Evolutionary conservation across 1,284 basidiomycete genomes (phyloP), one percentile per base, ranked within the genome.

Genomic region (Tilletia caries): DNA sequence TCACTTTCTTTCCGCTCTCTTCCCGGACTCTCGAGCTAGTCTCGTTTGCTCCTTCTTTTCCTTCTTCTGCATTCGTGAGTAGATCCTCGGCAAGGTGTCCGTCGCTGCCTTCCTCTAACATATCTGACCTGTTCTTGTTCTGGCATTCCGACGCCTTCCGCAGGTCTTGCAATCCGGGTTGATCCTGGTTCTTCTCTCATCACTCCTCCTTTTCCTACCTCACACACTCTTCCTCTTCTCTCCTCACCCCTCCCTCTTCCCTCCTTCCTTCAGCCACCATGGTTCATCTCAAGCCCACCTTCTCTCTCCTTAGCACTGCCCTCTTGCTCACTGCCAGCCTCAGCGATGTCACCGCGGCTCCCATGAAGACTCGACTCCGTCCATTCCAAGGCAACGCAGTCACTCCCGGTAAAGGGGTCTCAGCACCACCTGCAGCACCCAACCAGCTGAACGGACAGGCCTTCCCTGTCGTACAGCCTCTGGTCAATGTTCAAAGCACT

Each of bases 141-240:
- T 27, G 12, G n/a, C n/a, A n/a, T n/a, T n/a, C n/a, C n/a, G n/a
- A n/a, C 29, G 23, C 23, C 3, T 8, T 29, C 6, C 23, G 5
- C 52, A 54, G 52, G 25, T 54, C 29, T 54, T 54, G 18, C 52
- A 54, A 25, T 29, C 52, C 52, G 52, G 52, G 52, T 54, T 54
- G 52, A 54, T 54, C 52, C 52, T 54, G 52, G 52, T 54, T 54
- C 25, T 54, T 29, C 10, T 41, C 37, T 41, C 15, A 41, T 41
- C 37, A 41, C 15, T 41, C 37, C 15, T 41, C 37, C 37, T 41
- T 41, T 41, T 15, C 37, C 10, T 15, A 41, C 37, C 37, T 54
- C 25, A 54, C 52, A 25, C 27, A 13, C 23, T 54, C 52, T n/a
- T n/a, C 29, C 29, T 54, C 46, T 50, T 50, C 25, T 15, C 52